Conservation (phyloP, 768 basidiomycete species). For the Lactarius sanguifluus region DNA sequence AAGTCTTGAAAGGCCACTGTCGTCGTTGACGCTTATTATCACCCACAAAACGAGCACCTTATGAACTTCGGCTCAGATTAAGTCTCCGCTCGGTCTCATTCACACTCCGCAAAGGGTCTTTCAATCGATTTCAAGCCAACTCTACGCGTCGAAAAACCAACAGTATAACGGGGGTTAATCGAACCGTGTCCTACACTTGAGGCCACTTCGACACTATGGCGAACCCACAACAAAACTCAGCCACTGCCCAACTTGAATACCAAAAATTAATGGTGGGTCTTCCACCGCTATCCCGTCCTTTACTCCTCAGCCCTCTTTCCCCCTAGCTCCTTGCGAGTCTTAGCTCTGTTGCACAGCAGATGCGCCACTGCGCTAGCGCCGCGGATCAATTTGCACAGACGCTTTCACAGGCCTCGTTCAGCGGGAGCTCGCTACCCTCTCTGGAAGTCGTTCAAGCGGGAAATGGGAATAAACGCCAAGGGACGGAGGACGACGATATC, state of each 20-base stretch:
- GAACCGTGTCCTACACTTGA: not conserved
- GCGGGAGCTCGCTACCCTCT: constrained; percentile 25
- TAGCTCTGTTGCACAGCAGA: constrained; percentile 54
- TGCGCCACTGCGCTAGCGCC: constrained; percentile 61
- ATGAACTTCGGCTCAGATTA: constrained; percentile 23
- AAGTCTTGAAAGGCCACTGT: constrained; percentile 28
- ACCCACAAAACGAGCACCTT: constrained; percentile 6
- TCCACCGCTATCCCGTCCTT: not conserved
- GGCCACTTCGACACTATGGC: constrained; percentile 23
- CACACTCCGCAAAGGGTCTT: constrained; percentile 20
- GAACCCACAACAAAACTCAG: constrained; percentile 28
- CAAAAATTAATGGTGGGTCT: constrained; percentile 34
- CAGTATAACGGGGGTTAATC: not conserved
- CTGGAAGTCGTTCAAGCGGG: constrained; percentile 7
- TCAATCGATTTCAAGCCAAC: constrained; percentile 12
- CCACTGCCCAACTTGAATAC: constrained; percentile 34
- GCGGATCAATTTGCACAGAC: constrained; percentile 60
- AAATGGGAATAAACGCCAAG: constrained; percentile 53
- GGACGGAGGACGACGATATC: constrained; percentile 29
- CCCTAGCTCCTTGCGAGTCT: constrained; percentile 57
- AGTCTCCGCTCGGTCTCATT: constrained; percentile 23
- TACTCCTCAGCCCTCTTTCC: constrained; percentile 19
- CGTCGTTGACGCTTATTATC: constrained; percentile 27
- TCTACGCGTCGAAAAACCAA: not conserved
- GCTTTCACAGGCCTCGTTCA: constrained; percentile 41